phyloP scores from a whole-genome alignment of 768 basidiomycete genomes.

The Russula virescens region DNA sequence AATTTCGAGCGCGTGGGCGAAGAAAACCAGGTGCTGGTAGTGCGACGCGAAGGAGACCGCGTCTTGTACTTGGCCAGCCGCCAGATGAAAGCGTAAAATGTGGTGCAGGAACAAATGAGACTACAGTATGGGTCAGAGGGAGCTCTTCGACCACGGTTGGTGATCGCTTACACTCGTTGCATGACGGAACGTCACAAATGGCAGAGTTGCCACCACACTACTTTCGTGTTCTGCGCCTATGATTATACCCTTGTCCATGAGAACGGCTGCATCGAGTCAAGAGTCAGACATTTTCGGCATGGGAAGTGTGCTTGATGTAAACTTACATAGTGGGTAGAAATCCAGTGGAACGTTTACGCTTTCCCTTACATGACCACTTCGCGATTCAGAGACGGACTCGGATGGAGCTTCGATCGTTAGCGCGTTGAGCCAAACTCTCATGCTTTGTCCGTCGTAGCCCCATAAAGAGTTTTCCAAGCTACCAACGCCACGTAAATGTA shows the following conservation, averaged over 20 bases:
- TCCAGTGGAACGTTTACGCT: constrained; percentile 89
- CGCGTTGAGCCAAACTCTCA: constrained; percentile 94
- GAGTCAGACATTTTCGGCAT: constrained; percentile 9
- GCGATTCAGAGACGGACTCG: constrained; percentile 32
- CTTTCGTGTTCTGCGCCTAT: constrained; percentile 92
- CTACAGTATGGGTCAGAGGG: constrained; percentile 36
- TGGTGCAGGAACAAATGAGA: constrained; percentile 94
- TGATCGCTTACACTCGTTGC: constrained; percentile 63
- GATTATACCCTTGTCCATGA: constrained; percentile 99
- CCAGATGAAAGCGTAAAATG: constrained; percentile 77
- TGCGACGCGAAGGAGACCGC: constrained; percentile 83
- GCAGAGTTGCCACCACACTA: constrained; percentile 63
- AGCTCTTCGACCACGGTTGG: background rate
- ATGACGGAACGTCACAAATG: constrained; percentile 90
- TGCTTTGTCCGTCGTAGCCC: constrained; percentile 88
- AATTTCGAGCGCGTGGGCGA: constrained; percentile 90
- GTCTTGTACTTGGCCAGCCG: constrained; percentile 53
- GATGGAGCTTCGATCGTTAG: constrained; percentile 69
- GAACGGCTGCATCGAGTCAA: constrained; percentile 56
- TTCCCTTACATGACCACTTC: constrained; percentile 66
- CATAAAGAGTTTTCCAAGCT: constrained; percentile 95
- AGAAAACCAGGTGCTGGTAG: constrained; percentile 86
- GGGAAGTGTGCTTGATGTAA: background rate
- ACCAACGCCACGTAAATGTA: constrained; percentile 89
- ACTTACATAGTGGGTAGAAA: constrained; percentile 91